phyloP scores from a whole-genome alignment of 176 grass and related monocot genomes.

The Eragrostis nindensis region DNA sequence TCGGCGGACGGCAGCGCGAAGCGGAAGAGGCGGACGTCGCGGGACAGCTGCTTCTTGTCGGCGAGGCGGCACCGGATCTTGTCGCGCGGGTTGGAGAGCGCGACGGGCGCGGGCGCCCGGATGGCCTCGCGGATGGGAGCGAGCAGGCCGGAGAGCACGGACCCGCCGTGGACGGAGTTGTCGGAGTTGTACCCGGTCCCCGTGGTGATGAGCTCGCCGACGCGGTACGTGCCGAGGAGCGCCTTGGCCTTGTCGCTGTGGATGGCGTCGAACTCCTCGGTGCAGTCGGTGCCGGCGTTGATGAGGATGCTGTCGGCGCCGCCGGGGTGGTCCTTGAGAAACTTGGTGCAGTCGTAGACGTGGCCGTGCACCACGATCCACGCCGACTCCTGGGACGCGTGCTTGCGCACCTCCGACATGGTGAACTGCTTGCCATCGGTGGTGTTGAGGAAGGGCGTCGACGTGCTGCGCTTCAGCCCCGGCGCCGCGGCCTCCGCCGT shows the following conservation, averaged over 20 bases:
- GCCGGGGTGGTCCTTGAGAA: conserved; percentile 88
- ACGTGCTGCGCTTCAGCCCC: conserved; percentile 77
- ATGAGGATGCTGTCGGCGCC: conserved; percentile 97
- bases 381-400: conserved; percentile 63
- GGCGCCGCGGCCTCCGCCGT: conserved; percentile 60
- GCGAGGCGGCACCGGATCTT: conserved; percentile 69
- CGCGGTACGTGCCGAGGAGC: conserved; percentile 73
- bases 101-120: conserved; percentile 40
- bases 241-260: conserved; percentile 93
- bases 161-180: conserved; percentile 59
- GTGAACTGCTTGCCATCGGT: conserved; percentile 50
- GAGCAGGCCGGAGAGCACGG: conserved; percentile 51
- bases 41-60: conserved; percentile 69
- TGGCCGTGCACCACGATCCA: conserved; percentile 94
- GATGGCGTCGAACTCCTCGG: conserved; percentile 97
- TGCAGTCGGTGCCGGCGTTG: conserved; percentile 92
- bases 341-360: conserved; percentile 87
- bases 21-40: conserved; percentile 78
- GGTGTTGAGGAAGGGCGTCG: conserved; percentile 69
- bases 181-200: conserved; percentile 73
- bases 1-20: conserved; percentile 70
- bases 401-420: conserved; percentile 84
- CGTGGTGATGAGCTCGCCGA: conserved; percentile 82
- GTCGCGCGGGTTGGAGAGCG: conserved; percentile 71
- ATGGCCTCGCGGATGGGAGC: conserved; percentile 67